Evolutionary conservation across 441 rosid genomes (phyloP).

Genomic region (Euphorbia celastroides): DNA sequence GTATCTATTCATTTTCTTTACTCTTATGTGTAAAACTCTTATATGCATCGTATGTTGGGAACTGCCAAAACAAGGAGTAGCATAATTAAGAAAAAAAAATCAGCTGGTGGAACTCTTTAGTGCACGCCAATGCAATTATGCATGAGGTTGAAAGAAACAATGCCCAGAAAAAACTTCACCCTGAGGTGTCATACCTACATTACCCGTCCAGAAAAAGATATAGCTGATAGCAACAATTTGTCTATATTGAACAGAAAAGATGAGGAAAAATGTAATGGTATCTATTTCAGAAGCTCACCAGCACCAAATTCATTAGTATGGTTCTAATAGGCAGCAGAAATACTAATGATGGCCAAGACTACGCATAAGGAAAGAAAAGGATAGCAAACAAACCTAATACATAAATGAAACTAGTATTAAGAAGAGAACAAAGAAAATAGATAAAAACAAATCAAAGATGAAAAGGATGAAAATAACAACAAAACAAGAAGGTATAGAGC

Average conservation of each 20-base stretch:
- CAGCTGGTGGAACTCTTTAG: background rate
- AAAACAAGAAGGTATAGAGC: slow-evolving; percentile 12
- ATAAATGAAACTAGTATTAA: background rate
- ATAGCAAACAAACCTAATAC: background rate
- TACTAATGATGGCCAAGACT: background rate
- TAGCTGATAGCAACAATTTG: background rate
- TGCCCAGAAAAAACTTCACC: background rate
- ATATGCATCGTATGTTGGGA: background rate
- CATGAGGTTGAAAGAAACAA: background rate
- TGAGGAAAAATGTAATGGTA: background rate
- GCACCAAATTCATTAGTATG: background rate
- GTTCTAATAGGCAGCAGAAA: background rate
- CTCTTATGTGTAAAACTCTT: background rate
- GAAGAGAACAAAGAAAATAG: background rate
- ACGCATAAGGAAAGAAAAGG: background rate
- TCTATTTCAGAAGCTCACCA: background rate
- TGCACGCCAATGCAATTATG: background rate
- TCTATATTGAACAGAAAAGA: background rate
- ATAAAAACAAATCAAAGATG: background rate
- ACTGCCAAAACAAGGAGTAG: slow-evolving; percentile 2
- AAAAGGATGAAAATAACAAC: background rate
- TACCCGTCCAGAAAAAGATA: background rate
- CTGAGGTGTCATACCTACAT: background rate
- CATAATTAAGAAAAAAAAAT: background rate
- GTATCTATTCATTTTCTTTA: background rate